Conservation (phyloP, 768 basidiomycete species). For the Auricularia heimuer region DNA sequence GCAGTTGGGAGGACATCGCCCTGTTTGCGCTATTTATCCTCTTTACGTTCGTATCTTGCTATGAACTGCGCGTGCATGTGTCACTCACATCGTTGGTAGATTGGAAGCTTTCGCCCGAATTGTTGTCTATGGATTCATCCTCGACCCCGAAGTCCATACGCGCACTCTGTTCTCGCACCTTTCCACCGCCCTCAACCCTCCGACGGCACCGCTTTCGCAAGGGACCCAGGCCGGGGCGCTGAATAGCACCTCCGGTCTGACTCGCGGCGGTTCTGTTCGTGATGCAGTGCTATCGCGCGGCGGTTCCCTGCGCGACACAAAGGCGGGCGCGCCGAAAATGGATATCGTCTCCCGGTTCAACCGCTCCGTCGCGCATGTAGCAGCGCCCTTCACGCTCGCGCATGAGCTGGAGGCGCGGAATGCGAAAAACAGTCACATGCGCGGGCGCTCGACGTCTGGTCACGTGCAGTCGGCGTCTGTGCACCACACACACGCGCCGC, state of each 20-base stretch:
- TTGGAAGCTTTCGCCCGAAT: constrained; percentile 83
- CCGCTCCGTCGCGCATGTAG: not conserved
- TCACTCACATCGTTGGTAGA: constrained; percentile 27
- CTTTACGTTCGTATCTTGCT: constrained; percentile 58
- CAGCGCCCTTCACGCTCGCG: not conserved
- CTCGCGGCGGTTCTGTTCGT: not conserved
- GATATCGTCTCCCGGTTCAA: constrained; percentile 1
- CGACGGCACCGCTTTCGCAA: constrained; percentile 6
- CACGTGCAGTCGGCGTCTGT: not conserved
- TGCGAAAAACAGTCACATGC: not conserved
- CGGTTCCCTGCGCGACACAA: not conserved
- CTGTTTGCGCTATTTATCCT: constrained; percentile 76
- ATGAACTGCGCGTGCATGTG: not conserved
- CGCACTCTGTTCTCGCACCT: constrained; percentile 37
- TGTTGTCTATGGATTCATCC: constrained; percentile 77
- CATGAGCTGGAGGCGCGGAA: not conserved
- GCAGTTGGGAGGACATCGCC: constrained; percentile 78
- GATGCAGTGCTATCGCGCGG: not conserved
- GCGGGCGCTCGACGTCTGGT: not conserved
- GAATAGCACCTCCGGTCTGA: not conserved
- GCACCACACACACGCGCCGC: not conserved
- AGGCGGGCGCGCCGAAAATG: not conserved
- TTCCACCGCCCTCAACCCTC: constrained; percentile 13
- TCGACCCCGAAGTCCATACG: constrained; percentile 68
- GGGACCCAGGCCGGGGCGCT: not conserved